phyloP scores from a whole-genome alignment of 2,329 filamentous ascomycete genomes.

The Alternaria sp. region DNA sequence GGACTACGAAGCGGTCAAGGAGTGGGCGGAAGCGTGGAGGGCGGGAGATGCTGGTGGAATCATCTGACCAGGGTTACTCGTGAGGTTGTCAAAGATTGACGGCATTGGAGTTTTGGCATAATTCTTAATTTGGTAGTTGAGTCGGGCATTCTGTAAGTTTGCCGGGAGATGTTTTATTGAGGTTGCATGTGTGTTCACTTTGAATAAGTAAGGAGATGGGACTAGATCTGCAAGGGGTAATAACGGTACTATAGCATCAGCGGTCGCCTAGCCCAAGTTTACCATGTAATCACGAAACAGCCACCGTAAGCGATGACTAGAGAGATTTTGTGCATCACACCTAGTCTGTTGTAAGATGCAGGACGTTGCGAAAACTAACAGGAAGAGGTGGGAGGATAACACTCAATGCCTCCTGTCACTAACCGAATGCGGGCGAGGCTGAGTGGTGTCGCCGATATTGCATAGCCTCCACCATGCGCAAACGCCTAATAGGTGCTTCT shows the following conservation, averaged over 20 bases:
- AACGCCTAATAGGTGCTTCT: too few species aligned
- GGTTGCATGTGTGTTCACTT: background rate
- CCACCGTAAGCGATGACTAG: background rate
- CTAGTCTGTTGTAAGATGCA: too few species aligned
- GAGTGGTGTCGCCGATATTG: too few species aligned
- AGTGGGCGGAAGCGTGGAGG: conserved; percentile 34
- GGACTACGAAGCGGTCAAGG: conserved; percentile 35
- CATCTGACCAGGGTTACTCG: background rate
- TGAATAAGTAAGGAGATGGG: background rate
- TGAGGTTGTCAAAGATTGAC: background rate
- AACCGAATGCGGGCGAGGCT: too few species aligned
- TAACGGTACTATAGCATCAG: background rate
- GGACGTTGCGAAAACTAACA: too few species aligned
- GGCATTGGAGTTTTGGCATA: background rate
- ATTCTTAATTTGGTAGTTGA: background rate
- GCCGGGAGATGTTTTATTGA: background rate
- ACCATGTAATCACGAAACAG: background rate
- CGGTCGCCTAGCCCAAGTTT: background rate
- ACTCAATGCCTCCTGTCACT: too few species aligned
- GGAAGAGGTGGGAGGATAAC: too few species aligned
- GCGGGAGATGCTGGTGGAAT: conserved; percentile 1
- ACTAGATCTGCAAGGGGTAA: background rate
- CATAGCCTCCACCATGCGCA: too few species aligned
- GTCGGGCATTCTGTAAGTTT: background rate
- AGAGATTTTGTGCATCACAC: background rate